These are phyloP conservation scores for Ustilago hordei DNA, from an alignment of 1,284 basidiomycete species.

Conservation along the genomic window DNA sequence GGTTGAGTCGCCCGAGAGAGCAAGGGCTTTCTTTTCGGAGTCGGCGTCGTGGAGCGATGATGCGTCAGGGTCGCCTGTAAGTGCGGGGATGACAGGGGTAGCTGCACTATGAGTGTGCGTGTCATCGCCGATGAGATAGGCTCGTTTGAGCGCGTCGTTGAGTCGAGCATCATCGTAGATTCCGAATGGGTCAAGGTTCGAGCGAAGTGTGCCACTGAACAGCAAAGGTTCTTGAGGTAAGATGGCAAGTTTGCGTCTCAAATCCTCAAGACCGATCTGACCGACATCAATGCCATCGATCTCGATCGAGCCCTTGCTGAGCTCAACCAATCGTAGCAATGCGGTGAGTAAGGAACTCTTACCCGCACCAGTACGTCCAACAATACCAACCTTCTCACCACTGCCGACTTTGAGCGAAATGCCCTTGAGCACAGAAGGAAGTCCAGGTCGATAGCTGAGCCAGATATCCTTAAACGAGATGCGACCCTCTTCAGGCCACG, in stretches of 20 bases:
- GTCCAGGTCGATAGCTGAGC: conserved; percentile 72
- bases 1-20: conserved; percentile 26
- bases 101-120: conserved; percentile 46
- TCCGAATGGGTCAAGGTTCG: conserved; percentile 70
- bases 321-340: conserved; percentile 80
- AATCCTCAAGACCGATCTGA: conserved; percentile 72
- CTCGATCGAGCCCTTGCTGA: conserved; percentile 75
- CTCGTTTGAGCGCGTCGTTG: conserved; percentile 68
- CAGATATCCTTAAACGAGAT: conserved; percentile 68
- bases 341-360: conserved; percentile 80
- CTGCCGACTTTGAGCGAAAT: conserved; percentile 70
- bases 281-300: conserved; percentile 78
- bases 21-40: conserved; percentile 37
- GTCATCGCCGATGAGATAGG: conserved; percentile 64
- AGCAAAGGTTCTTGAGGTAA: conserved; percentile 69
- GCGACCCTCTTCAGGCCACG: conserved; percentile 67
- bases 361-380: conserved; percentile 73
- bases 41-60: conserved; percentile 33
- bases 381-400: conserved; percentile 74
- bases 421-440: conserved; percentile 72
- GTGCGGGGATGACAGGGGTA: conserved; percentile 27
- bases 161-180: conserved; percentile 68
- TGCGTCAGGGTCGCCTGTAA: conserved; percentile 23
- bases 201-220: conserved; percentile 70
- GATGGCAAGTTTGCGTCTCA: conserved; percentile 63